Conservation (phyloP, 495 filamentous ascomycete species). For the Penicillium pancosmium region DNA sequence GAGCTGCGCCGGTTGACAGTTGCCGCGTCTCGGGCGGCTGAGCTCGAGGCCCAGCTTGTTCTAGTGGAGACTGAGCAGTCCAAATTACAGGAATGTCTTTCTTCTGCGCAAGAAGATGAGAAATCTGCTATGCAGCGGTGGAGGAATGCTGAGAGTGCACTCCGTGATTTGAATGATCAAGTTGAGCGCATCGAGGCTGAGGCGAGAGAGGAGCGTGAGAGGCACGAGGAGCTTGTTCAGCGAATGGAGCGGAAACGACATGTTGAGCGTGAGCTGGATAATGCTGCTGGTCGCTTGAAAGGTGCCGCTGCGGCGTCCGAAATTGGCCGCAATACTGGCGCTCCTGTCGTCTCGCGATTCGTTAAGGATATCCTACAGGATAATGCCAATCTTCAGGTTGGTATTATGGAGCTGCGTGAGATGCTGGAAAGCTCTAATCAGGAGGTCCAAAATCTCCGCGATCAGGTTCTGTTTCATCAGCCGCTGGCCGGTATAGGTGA, state of each 20-base stretch:
- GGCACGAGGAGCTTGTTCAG: slow-evolving; percentile 77
- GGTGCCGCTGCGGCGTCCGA: slow-evolving; percentile 71
- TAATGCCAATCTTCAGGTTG: slow-evolving; percentile 89
- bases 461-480: slow-evolving; percentile 82
- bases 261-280: slow-evolving; percentile 76
- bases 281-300: slow-evolving; percentile 74
- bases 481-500: slow-evolving; percentile 53
- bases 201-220: slow-evolving; percentile 76
- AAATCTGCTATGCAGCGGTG: slow-evolving; percentile 77
- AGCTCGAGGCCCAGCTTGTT: slow-evolving; percentile 76
- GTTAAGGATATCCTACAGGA: slow-evolving; percentile 95
- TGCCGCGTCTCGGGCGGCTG: slow-evolving; percentile 71
- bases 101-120: slow-evolving; percentile 67
- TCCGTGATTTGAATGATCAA: slow-evolving; percentile 78
- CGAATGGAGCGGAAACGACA: slow-evolving; percentile 76
- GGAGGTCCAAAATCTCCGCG: slow-evolving; percentile 82
- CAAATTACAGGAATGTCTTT: slow-evolving; percentile 65
- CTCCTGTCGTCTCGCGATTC: slow-evolving; percentile 83
- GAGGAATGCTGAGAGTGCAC: slow-evolving; percentile 75
- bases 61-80: slow-evolving; percentile 80
- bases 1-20: slow-evolving; percentile 73
- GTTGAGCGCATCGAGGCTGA: slow-evolving; percentile 88
- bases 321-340: slow-evolving; percentile 56
- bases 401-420: slow-evolving; percentile 86
- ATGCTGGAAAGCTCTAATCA: slow-evolving; percentile 93